Evolutionary conservation across 352 stramenopile species (phyloP).

Genomic region (Phytophthora brassicae): DNA sequence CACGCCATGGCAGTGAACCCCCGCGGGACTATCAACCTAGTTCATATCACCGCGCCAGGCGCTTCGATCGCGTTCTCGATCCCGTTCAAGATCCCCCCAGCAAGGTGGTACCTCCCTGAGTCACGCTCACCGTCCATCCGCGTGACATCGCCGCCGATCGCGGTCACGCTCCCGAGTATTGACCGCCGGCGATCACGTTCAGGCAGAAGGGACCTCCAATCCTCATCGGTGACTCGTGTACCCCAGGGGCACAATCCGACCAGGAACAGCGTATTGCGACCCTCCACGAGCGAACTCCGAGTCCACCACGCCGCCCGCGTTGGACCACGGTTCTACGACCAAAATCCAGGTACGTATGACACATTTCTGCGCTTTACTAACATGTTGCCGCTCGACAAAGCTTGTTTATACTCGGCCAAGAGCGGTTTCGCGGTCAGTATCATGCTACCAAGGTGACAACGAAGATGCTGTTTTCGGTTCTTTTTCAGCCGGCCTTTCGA

Average conservation of each 20-base stretch:
- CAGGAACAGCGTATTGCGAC: conserved; percentile 3
- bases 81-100: no score
- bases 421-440: no score
- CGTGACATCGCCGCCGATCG: background rate
- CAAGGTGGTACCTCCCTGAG: background rate
- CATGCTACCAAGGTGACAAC: no score
- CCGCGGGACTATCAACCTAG: no score
- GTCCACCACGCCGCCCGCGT: conserved; percentile 5
- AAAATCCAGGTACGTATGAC: no score
- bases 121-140: background rate
- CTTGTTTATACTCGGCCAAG: no score
- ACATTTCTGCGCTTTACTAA: no score
- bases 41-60: background rate
- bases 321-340: no score
- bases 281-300: background rate
- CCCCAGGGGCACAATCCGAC: conserved; percentile 5
- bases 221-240: background rate
- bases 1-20: no score
- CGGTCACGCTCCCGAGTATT: background rate
- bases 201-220: background rate
- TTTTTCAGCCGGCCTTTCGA: no score
- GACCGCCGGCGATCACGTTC: background rate
- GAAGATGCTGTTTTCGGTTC: no score
- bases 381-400: no score
- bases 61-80: background rate